phyloP scores from a whole-genome alignment of 2,329 filamentous ascomycete genomes.

The Pseudogymnoascus sp. region DNA sequence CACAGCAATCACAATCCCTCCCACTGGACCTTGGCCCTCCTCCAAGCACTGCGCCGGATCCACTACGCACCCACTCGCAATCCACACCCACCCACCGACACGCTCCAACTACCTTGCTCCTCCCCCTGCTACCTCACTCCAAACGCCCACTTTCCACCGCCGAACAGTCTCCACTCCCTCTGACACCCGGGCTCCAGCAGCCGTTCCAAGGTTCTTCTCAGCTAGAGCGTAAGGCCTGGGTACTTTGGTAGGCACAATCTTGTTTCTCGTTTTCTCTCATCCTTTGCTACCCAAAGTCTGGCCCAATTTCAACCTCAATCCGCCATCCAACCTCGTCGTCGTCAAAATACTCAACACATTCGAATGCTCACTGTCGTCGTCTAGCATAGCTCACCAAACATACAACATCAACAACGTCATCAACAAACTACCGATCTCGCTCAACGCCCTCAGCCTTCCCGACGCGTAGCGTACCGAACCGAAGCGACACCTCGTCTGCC shows the following conservation, averaged over 20 bases:
- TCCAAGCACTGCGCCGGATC: neutral
- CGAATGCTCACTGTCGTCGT: neutral
- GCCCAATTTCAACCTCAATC: neutral
- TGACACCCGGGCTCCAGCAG: neutral
- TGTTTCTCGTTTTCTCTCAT: neutral
- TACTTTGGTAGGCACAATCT: neutral
- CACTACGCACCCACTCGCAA: neutral
- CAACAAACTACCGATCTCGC: neutral
- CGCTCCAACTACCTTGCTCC: neutral
- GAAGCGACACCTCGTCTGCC: neutral
- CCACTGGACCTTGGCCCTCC: neutral
- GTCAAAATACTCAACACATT: neutral
- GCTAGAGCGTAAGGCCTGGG: neutral
- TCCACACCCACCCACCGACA: neutral
- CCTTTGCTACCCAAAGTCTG: conserved; percentile 3
- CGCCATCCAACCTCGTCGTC: neutral
- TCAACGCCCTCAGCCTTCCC: neutral
- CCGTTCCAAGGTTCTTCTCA: neutral
- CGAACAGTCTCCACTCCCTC: neutral
- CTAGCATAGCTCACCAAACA: neutral
- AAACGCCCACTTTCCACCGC: neutral
- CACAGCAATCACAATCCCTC: neutral
- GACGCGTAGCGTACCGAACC: neutral
- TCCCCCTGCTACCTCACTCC: neutral
- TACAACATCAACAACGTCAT: neutral